phyloP scores from a whole-genome alignment of 768 basidiomycete genomes.

The Panaeolus papilionaceus region DNA sequence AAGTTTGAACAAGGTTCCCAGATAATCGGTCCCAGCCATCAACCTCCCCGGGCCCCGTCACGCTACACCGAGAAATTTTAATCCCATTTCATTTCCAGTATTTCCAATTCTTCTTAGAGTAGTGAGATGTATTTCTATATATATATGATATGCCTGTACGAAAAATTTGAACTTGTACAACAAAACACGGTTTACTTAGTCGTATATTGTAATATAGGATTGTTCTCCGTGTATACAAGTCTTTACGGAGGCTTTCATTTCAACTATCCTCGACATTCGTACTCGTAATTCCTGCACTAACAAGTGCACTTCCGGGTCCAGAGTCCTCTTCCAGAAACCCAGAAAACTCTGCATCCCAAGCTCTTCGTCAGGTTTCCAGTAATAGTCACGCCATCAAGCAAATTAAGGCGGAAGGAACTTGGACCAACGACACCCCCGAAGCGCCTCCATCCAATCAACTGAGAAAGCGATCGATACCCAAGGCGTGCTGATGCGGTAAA shows the following conservation, averaged over 20 bases:
- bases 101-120: neutral
- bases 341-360: neutral
- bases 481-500: neutral
- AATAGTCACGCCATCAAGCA: constrained; percentile 1
- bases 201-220: no score
- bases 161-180: no score
- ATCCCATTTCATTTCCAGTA: neutral
- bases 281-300: neutral
- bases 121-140: no score
- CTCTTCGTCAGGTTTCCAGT: constrained; percentile 9
- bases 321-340: neutral
- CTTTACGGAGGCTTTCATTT: neutral
- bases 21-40: neutral
- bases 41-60: neutral
- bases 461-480: constrained; percentile 7
- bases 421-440: constrained; percentile 6
- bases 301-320: constrained; percentile 1
- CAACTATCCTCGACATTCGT: neutral
- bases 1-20: neutral
- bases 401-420: neutral
- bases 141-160: no score
- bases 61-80: neutral
- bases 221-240: no score
- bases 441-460: constrained; percentile 1
- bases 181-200: no score